phyloP scores from a whole-genome alignment of 176 grass and related monocot species.

The Cenchrus americanus region DNA sequence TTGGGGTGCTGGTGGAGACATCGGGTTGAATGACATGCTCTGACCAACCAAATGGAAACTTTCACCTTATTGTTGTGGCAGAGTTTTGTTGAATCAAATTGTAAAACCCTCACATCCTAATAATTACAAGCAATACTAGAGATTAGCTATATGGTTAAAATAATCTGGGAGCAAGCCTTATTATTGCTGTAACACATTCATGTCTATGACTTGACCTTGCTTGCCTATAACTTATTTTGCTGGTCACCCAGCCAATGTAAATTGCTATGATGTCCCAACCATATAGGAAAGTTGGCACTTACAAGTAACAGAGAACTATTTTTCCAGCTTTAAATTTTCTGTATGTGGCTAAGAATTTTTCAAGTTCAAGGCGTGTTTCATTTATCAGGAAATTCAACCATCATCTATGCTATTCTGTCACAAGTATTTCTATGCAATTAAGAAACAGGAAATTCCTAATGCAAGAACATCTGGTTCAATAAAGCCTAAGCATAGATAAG shows the following conservation, averaged over 20 bases:
- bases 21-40: too few relatives aligned
- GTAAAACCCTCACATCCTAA: too few relatives aligned
- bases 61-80: too few relatives aligned
- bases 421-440: background rate
- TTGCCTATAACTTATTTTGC: too few relatives aligned
- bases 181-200: too few relatives aligned
- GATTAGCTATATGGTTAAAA: too few relatives aligned
- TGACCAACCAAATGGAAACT: too few relatives aligned
- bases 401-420: background rate
- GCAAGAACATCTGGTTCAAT: background rate
- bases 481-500: background rate
- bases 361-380: background rate
- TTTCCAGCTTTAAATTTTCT: background rate
- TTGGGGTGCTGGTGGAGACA: too few relatives aligned
- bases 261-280: background rate
- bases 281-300: background rate
- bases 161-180: too few relatives aligned
- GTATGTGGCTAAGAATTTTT: background rate
- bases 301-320: slow-evolving; percentile 1
- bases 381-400: background rate
- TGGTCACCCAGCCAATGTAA: background rate
- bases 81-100: too few relatives aligned
- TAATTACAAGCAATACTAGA: too few relatives aligned
- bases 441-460: background rate
- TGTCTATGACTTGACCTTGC: too few relatives aligned